Conservation (phyloP, 176 grass and related monocot species). For the Ampelocalamus luodianensis region DNA sequence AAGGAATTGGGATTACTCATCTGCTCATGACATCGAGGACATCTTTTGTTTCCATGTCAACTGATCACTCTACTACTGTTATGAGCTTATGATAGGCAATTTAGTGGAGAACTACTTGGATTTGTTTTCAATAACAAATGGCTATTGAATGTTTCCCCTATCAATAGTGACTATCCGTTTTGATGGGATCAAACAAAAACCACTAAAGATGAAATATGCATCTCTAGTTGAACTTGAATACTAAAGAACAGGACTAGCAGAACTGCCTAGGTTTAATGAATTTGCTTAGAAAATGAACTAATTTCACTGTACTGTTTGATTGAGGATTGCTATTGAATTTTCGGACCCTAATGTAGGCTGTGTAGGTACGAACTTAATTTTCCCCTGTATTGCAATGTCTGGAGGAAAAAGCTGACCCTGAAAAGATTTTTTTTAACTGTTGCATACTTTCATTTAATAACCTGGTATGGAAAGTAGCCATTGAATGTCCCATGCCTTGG, state of each 20-base stretch:
- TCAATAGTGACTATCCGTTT: background rate
- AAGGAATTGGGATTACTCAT: background rate
- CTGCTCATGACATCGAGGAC: background rate
- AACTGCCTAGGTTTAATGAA: background rate
- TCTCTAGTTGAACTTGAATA: background rate
- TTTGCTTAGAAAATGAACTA: background rate
- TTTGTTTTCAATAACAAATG: background rate
- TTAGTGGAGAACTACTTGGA: background rate
- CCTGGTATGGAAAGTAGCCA: background rate
- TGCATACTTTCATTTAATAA: conserved; percentile 1
- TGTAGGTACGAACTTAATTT: background rate
- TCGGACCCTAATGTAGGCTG: background rate
- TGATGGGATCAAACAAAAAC: background rate
- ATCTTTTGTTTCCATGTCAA: background rate
- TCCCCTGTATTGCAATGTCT: background rate
- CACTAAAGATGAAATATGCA: conserved; percentile 6
- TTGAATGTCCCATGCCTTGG: background rate
- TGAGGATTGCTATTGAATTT: background rate
- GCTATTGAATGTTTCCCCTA: background rate
- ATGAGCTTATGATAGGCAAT: background rate
- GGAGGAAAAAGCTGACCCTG: background rate
- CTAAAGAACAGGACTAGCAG: background rate
- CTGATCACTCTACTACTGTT: background rate
- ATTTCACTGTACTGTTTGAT: background rate
- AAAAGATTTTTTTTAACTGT: background rate